Evolutionary conservation across 306 rosid species (phyloP), one percentile per base, ranked within the genome.

Genomic region (Prinsepia uniflora): DNA sequence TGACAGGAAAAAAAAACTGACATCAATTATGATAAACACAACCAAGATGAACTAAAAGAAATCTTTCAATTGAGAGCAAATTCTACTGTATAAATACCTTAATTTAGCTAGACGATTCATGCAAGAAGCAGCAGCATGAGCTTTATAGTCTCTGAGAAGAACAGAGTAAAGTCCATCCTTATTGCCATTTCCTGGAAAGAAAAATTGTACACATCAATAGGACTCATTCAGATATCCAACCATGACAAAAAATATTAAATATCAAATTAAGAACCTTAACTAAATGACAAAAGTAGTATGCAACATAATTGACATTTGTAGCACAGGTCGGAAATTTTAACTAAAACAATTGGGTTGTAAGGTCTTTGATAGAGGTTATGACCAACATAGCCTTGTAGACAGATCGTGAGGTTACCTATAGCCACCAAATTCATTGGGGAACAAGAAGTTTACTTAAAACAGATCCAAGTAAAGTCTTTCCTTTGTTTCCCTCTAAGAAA

Each of bases 51-150:
- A n/a, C 3, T 58, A 24, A 67, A 50, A 17, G 17, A 52, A 52
- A 30, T 15, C 44, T 48, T 34, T 20, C 61, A 67, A 15, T 36
- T n/a, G 18, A 52, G 42, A 40, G 43, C 18, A 13, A 50, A 50
- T 11, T 49, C 10, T 50, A 34, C 57, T n/a, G 46, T 40, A 46
- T 40, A 73, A 41, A 54, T 87, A 90, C 98, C 98, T 93, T 70
- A 93, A 84, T 78, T 93, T 93, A 63, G 98, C 98, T 15, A 93
- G 77, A 49, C 97, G 98, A 82, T 93, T 93, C 98, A 93, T 93
- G 81, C 97, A 87, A 70, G 90, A 48, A 76, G 97, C 97, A 81
- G 98, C 98, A 67, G 98, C 94, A 70, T 90, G 92, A 59, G 94
- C 76, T 82, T 85, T 81, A 75, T 93, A 90, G 79, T 93, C 98